Evolutionary conservation across 495 filamentous ascomycete species (phyloP), one percentile per base, ranked within the genome.

Genomic region (Aspergillus carlsbadensis): DNA sequence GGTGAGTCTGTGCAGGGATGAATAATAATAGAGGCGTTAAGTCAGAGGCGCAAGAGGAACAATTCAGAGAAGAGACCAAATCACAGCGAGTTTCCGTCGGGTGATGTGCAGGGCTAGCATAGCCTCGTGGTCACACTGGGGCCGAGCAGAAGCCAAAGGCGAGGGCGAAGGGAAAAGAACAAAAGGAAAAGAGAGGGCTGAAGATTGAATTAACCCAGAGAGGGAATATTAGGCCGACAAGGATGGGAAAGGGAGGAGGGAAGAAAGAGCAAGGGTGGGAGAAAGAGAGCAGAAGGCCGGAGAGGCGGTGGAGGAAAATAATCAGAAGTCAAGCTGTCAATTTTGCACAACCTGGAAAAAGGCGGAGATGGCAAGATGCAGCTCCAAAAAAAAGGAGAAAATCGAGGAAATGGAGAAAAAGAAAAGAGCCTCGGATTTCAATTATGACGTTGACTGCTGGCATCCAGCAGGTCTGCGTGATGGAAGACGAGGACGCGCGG

Each of bases 61-160:
- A 52, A 59, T 46, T 58, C 54, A 57, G 8, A 29, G 26, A 29
- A 29, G 8, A 29, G 26, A 56, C 55, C 65, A 60, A 65, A 64
- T 68, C 62, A 68, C 52, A 62, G 54, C 43, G 53, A 62, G 61
- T 54, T 64, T 51, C 63, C 57, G 66, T 60, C 66, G 66, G 66
- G 63, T 66, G 66, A 69, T 69, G 50, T 61, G 59, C 66, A 61
- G 59, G 56, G 59, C 66, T 69, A 66, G 63, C 63, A 69, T 65
- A 66, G 61, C 63, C 63, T 66, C 61, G 63, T 64, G 63, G 58
- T 56, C 65, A 68, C 60, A 54, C 53, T 62, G 53, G 49, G 54
- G 42, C 54, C 54, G 39, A 54, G 52, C 26, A 46, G 58, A 42
- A 45, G 49, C 40, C 21, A 39, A 22, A 50, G 14, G 21, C 41